These are phyloP conservation scores for Hyparrhenia diplandra DNA, from an alignment of 176 grass and related monocot species.

Conservation along the genomic window DNA sequence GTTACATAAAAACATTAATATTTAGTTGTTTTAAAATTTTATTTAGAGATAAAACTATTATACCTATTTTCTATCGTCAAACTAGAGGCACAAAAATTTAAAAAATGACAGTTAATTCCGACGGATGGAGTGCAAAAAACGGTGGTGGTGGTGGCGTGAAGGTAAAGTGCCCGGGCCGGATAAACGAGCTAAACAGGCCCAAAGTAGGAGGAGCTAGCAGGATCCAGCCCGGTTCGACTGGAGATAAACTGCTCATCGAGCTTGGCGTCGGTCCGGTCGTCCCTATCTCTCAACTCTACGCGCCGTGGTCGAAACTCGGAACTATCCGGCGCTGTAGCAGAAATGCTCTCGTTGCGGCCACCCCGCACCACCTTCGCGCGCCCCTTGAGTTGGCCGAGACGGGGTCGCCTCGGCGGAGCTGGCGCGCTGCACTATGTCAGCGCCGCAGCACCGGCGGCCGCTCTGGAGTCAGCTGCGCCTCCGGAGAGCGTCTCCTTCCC, in stretches of 20 bases:
- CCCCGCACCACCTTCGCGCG: not conserved
- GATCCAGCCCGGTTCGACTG: not conserved
- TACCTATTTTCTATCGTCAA: too few species aligned
- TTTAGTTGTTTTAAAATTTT: too few species aligned
- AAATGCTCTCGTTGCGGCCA: not conserved
- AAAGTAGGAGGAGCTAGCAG: too few species aligned
- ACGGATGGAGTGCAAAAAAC: too few species aligned
- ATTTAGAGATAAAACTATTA: too few species aligned
- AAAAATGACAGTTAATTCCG: too few species aligned
- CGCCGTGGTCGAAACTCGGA: not conserved
- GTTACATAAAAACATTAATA: too few species aligned
- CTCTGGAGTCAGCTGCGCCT: not conserved
- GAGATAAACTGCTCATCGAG: not conserved
- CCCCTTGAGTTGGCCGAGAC: not conserved
- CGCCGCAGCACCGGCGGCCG: not conserved
- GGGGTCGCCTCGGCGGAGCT: not conserved
- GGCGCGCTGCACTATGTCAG: not conserved
- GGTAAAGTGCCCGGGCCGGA: too few species aligned
- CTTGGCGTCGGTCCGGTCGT: not conserved
- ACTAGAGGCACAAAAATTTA: too few species aligned
- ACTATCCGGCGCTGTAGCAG: not conserved
- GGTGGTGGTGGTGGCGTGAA: too few species aligned
- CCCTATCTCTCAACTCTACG: not conserved
- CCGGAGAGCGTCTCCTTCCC: slow-evolving; percentile 19
- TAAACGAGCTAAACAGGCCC: too few species aligned